Conservation (phyloP, 2,329 filamentous ascomycete species). For the Aspergillus carbonarius region DNA sequence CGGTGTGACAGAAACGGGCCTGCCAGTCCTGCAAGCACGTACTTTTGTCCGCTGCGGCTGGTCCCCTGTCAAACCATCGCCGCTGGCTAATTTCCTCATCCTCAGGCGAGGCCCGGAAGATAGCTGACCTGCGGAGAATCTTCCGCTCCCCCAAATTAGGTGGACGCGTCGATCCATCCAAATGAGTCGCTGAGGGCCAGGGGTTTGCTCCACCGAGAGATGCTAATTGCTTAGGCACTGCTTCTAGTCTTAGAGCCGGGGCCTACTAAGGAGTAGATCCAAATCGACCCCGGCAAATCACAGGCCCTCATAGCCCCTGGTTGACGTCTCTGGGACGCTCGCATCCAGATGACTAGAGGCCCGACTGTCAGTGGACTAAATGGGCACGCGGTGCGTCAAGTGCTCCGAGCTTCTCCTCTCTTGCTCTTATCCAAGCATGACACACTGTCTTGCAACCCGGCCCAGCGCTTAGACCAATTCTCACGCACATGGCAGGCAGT, state of each 20-base stretch:
- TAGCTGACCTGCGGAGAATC: background rate
- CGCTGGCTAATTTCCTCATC: background rate
- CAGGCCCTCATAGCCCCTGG: background rate
- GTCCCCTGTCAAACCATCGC: background rate
- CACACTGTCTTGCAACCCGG: background rate
- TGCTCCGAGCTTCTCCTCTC: conserved; percentile 11
- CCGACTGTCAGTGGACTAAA: conserved; percentile 5
- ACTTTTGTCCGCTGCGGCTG: background rate
- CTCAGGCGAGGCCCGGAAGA: background rate
- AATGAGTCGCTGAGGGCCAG: conserved; percentile 10
- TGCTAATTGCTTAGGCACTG: conserved; percentile 7
- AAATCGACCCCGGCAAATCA: conserved; percentile 15
- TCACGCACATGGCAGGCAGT: conserved; percentile 1
- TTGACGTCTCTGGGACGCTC: conserved; percentile 8
- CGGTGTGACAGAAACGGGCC: background rate
- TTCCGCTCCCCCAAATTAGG: background rate
- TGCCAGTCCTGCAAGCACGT: background rate
- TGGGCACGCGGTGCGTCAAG: conserved; percentile 15
- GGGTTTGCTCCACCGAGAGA: conserved; percentile 4
- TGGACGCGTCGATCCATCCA: background rate
- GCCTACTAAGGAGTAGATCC: conserved; percentile 15
- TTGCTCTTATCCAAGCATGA: background rate
- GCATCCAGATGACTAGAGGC: conserved; percentile 4
- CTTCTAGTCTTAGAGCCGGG: conserved; percentile 8
- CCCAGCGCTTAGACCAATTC: conserved; percentile 12